phyloP scores from a whole-genome alignment of 2,329 filamentous ascomycete species.

The Stachybotrys chartarum region DNA sequence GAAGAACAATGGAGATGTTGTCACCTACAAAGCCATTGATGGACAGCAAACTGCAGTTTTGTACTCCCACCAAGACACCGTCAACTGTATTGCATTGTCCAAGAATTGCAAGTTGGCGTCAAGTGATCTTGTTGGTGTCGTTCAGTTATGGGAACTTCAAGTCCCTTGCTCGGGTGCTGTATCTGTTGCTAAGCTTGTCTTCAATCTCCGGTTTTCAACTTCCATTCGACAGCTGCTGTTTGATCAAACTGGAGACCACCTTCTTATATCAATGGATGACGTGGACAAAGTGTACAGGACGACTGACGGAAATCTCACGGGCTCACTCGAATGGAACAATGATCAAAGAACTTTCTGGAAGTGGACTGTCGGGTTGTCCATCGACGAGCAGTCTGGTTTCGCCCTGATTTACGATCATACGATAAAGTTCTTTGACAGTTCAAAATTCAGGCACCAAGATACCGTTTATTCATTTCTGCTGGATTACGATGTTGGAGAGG shows the following conservation, averaged over 20 bases:
- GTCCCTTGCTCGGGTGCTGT: background rate
- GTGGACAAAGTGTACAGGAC: background rate
- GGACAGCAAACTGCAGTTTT: background rate
- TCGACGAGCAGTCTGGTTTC: background rate
- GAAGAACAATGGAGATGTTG: slow-evolving; percentile 7
- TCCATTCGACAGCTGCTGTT: slow-evolving; percentile 6
- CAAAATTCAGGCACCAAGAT: background rate
- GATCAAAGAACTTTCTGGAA: background rate
- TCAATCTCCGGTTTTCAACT: background rate
- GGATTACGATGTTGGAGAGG: too few species aligned
- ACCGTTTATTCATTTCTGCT: too few species aligned
- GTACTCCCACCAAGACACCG: background rate
- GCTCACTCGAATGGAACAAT: slow-evolving; percentile 4
- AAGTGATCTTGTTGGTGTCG: background rate
- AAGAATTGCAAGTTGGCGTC: background rate
- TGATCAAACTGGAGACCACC: slow-evolving; percentile 3
- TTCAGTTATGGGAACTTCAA: background rate
- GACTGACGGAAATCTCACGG: slow-evolving; percentile 4
- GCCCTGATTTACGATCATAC: background rate
- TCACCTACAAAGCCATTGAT: slow-evolving; percentile 1
- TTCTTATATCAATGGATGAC: slow-evolving; percentile 4
- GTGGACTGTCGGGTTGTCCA: background rate
- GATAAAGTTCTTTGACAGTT: background rate
- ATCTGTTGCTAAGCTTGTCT: background rate
- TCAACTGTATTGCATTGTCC: background rate